Conservation (phyloP, 352 stramenopile species). For the Pythium grandisporangium region DNA sequence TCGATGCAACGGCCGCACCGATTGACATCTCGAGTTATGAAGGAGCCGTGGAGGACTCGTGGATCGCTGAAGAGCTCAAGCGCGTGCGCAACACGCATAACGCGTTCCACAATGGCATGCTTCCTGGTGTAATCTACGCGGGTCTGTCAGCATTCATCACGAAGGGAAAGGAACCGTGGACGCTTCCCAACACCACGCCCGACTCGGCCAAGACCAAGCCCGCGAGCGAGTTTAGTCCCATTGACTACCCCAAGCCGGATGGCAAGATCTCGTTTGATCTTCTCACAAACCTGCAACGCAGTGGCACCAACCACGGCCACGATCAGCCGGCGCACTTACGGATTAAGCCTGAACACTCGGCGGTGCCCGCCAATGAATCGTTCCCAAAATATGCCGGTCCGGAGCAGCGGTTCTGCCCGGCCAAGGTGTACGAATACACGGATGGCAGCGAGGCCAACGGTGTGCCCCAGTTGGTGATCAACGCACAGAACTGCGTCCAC, state of each 20-base stretch:
- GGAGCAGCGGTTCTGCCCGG: slow-evolving; percentile 97
- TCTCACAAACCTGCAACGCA: slow-evolving; percentile 96
- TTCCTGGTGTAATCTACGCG: slow-evolving; percentile 91
- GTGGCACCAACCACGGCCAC: slow-evolving; percentile 96
- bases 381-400: slow-evolving; percentile 92
- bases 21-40: slow-evolving; percentile 83
- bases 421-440: slow-evolving; percentile 98
- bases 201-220: slow-evolving; percentile 92
- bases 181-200: slow-evolving; percentile 68
- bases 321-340: slow-evolving; percentile 97
- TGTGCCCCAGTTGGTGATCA: slow-evolving; percentile 94
- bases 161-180: slow-evolving; percentile 96
- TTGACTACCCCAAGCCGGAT: slow-evolving; percentile 96
- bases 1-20: slow-evolving; percentile 51
- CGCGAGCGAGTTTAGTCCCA: slow-evolving; percentile 85
- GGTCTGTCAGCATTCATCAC: slow-evolving; percentile 90
- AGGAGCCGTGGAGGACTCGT: slow-evolving; percentile 87
- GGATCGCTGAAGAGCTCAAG: slow-evolving; percentile 97
- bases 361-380: slow-evolving; percentile 84
- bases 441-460: slow-evolving; percentile 85
- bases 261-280: slow-evolving; percentile 97
- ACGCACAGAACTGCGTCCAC: slow-evolving; percentile 99
- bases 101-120: slow-evolving; percentile 93
- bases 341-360: slow-evolving; percentile 88
- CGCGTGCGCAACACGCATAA: slow-evolving; percentile 96